These are phyloP conservation scores for Jaltomata sinuosa DNA, from an alignment of 257 asterid species.

Conservation along the genomic window DNA sequence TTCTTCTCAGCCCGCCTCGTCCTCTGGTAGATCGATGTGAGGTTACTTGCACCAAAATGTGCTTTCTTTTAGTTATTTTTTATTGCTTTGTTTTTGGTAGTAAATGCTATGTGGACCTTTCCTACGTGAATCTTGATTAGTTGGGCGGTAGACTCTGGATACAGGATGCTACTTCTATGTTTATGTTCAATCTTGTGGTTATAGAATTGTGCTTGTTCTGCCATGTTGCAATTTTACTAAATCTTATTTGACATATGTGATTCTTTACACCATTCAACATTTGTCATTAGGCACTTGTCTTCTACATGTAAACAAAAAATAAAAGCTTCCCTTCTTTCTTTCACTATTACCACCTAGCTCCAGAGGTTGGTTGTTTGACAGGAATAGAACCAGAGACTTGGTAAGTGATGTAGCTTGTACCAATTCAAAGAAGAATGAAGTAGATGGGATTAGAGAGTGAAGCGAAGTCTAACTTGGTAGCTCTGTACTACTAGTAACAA, in stretches of 20 bases:
- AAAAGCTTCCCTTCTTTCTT: neutral
- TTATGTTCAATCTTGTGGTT: neutral
- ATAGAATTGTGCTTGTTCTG: neutral
- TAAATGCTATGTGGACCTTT: neutral
- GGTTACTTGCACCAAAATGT: slow-evolving; percentile 12
- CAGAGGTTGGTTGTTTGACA: neutral
- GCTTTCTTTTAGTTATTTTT: neutral
- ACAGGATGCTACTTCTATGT: neutral
- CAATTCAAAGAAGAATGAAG: neutral
- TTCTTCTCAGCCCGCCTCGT: slow-evolving; percentile 17
- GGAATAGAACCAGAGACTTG: neutral
- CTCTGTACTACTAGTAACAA: neutral
- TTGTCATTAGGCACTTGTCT: neutral
- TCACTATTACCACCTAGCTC: neutral
- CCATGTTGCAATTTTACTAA: neutral
- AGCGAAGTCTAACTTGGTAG: neutral
- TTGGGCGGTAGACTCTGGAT: neutral
- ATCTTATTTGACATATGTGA: neutral
- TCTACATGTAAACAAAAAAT: neutral
- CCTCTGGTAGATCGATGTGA: slow-evolving; percentile 43
- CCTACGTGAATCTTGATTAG: neutral
- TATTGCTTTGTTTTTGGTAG: neutral
- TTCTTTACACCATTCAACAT: neutral
- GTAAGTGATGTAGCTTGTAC: neutral
- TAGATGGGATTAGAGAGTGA: neutral